These are phyloP conservation scores for Papilionanthe hybrid DNA, from an alignment of 116 monocot genomes.

Conservation along the genomic window DNA sequence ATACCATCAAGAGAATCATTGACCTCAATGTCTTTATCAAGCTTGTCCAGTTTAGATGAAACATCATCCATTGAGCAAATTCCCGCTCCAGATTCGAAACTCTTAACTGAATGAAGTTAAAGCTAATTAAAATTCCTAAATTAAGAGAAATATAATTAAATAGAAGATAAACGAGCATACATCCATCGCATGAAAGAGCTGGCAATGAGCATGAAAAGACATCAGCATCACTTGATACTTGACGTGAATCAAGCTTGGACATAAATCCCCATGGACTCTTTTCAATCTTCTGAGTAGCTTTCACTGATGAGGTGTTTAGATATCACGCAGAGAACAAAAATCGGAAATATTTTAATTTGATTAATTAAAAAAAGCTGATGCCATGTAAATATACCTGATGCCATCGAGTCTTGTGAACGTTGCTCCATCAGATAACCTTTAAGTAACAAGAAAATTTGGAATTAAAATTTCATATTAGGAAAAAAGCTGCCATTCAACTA, in stretches of 20 bases:
- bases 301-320: background rate
- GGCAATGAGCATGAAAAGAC: constrained; percentile 85
- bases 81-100: constrained; percentile 14
- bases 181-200: constrained; percentile 55
- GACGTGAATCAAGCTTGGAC: constrained; percentile 15
- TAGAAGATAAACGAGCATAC: constrained; percentile 23
- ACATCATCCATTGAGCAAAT: constrained; percentile 26
- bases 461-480: background rate
- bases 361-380: background rate
- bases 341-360: background rate
- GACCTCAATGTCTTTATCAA: constrained; percentile 22
- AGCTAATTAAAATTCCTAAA: background rate
- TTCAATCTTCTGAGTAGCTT: constrained; percentile 8
- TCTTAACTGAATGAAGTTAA: constrained; percentile 31
- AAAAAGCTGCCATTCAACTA: background rate
- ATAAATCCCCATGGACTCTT: constrained; percentile 28
- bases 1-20: constrained; percentile 41
- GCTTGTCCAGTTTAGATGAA: constrained; percentile 20
- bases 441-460: background rate
- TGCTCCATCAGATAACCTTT: constrained; percentile 1
- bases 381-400: constrained; percentile 3
- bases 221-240: constrained; percentile 45
- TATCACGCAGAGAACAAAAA: background rate
- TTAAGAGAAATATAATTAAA: background rate
- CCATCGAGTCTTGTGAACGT: background rate